Percentiles rank a stretch among this genome's conserved stretches.
phyloP scores from a whole-genome alignment of 2,329 filamentous ascomycete species.

The Ascomycota sp. region DNA sequence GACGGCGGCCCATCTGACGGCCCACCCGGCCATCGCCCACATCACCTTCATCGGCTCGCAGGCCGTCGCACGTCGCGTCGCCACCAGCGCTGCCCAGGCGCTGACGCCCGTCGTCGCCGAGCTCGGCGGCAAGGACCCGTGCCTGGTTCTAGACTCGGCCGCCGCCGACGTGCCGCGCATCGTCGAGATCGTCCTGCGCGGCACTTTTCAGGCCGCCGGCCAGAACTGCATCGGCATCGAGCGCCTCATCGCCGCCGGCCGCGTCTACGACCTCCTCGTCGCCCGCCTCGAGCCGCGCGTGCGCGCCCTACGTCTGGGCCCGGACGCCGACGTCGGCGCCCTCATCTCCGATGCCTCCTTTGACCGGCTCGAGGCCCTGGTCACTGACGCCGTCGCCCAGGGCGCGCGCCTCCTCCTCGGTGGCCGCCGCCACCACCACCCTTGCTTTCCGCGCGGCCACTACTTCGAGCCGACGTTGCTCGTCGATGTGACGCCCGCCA shows the following conservation, averaged over 20 bases:
- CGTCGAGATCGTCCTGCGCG: constrained; percentile 67
- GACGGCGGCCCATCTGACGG: constrained; percentile 62
- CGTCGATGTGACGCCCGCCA: constrained; percentile 66
- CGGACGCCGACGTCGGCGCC: constrained; percentile 64
- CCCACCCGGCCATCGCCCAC: constrained; percentile 66
- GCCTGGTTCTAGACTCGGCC: constrained; percentile 69
- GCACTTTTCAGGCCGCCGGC: constrained; percentile 83
- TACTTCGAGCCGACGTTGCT: constrained; percentile 88
- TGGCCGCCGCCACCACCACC: constrained; percentile 52
- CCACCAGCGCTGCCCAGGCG: constrained; percentile 61
- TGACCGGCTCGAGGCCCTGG: constrained; percentile 51
- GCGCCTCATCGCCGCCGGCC: constrained; percentile 63
- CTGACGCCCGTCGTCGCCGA: constrained; percentile 83
- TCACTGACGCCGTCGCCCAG: constrained; percentile 53
- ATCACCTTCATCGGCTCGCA: constrained; percentile 92
- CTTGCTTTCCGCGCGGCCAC: constrained; percentile 55
- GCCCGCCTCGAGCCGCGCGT: constrained; percentile 54
- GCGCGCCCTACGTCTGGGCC: constrained; percentile 54
- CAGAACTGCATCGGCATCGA: constrained; percentile 98
- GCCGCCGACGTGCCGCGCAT: constrained; percentile 46
- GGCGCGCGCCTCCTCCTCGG: constrained; percentile 71
- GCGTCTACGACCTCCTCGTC: constrained; percentile 56
- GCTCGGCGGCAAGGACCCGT: constrained; percentile 86
- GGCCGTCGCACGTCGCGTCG: constrained; percentile 72
- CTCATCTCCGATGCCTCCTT: constrained; percentile 71